These are phyloP conservation scores for Lecanosticta acicola DNA, from an alignment of 2,329 filamentous ascomycete species.

Conservation along the genomic window DNA sequence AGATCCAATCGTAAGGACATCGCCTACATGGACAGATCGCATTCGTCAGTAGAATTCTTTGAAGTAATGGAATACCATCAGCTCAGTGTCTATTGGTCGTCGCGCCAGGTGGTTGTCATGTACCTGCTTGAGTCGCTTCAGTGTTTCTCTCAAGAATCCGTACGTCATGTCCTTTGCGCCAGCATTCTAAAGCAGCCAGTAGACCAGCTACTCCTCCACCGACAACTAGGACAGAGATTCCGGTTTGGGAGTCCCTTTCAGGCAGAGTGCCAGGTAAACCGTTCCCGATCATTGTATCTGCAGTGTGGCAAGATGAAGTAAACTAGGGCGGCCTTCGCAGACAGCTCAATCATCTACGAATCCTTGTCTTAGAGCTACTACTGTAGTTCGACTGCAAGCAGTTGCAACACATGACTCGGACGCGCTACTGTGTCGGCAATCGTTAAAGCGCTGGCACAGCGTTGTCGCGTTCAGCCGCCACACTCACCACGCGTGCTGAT, in stretches of 20 bases:
- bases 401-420: no score
- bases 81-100: no score
- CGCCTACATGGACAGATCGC: neutral
- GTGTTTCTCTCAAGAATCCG: constrained; percentile 14
- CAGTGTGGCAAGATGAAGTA: neutral
- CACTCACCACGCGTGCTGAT: no score
- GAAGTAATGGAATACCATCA: no score
- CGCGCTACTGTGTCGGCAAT: no score
- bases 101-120: neutral
- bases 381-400: no score
- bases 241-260: constrained; percentile 6
- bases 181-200: constrained; percentile 17
- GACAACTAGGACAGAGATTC: constrained; percentile 18
- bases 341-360: no score
- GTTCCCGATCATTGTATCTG: neutral
- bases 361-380: no score
- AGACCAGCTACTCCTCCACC: constrained; percentile 22
- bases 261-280: neutral
- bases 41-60: neutral
- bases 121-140: neutral
- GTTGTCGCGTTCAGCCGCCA: no score
- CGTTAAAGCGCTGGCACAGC: no score
- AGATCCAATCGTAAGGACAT: neutral
- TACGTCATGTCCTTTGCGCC: constrained; percentile 19
- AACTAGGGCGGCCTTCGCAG: no score